A percentile compares a stretch with the other conserved stretches of the same genome.
These are phyloP conservation scores for Stevia rebaudiana DNA, from an alignment of 140 eudicot species.

Conservation along the genomic window DNA sequence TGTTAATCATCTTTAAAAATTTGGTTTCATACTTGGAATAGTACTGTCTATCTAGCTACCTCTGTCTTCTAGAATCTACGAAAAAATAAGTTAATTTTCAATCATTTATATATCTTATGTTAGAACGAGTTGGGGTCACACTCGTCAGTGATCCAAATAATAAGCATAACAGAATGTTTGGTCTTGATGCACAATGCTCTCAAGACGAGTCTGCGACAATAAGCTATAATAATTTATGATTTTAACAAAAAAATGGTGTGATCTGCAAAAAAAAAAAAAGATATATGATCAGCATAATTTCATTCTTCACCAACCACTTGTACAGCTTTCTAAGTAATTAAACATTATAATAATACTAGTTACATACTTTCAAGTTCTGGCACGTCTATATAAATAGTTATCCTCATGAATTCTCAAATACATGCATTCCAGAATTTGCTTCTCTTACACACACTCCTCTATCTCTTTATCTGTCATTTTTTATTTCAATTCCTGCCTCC, in stretches of 20 bases:
- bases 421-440: conserved; percentile 60
- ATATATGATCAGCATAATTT: conserved; percentile 26
- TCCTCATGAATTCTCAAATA: conserved; percentile 38
- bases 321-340: conserved; percentile 63
- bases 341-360: conserved; percentile 30
- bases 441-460: conserved; percentile 32
- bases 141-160: too few species aligned
- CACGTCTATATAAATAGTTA: conserved; percentile 58
- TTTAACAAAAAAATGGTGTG: conserved; percentile 41
- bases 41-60: conserved; percentile 39
- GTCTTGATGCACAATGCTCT: conserved; percentile 40
- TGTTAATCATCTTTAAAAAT: conserved; percentile 31
- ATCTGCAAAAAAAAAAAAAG: too few species aligned
- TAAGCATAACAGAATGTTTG: conserved; percentile 39
- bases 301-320: conserved; percentile 39
- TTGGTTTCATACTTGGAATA: conserved; percentile 41
- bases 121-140: too few species aligned
- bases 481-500: conserved; percentile 1
- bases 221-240: conserved; percentile 29
- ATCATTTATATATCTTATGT: conserved; percentile 9
- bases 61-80: conserved; percentile 44
- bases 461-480: neutral
- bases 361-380: conserved; percentile 32
- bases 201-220: too few species aligned
- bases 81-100: conserved; percentile 23